Percentiles rank a stretch among this genome's conserved stretches.
These are phyloP conservation scores for Dichotomocladium elegans DNA, from an alignment of 371 early-diverging fungal species.

Conservation along the genomic window DNA sequence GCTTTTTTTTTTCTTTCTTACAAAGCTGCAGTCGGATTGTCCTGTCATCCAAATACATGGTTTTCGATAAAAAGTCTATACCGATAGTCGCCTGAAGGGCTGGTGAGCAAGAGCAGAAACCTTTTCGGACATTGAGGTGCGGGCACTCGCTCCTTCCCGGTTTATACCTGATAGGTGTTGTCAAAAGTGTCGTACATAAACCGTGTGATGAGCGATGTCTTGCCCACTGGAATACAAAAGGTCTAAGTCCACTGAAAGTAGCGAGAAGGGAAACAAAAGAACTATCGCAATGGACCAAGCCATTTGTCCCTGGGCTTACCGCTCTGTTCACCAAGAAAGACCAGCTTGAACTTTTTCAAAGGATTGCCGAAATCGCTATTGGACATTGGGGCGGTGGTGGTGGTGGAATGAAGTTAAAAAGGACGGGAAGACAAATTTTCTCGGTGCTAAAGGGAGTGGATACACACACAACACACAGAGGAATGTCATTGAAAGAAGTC, in stretches of 20 bases:
- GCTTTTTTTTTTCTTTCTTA: not conserved
- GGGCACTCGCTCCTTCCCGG: too few relatives aligned
- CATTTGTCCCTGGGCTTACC: too few relatives aligned
- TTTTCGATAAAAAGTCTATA: slow-evolving; percentile 99
- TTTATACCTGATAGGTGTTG: slow-evolving; percentile 87
- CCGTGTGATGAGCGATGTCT: slow-evolving; percentile 98
- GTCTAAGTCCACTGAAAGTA: too few relatives aligned
- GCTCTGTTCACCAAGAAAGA: slow-evolving; percentile 95
- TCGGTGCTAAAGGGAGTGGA: not conserved
- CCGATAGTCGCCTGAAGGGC: slow-evolving; percentile 97
- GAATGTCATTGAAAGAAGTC: too few relatives aligned
- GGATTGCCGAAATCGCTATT: slow-evolving; percentile 53
- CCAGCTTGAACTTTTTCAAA: slow-evolving; percentile 85
- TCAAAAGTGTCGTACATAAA: slow-evolving; percentile 99
- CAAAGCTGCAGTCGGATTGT: slow-evolving; percentile 97
- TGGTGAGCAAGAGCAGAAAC: not conserved
- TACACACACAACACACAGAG: too few relatives aligned
- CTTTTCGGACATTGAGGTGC: not conserved
- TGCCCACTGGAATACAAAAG: slow-evolving; percentile 84
- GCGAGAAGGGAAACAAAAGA: too few relatives aligned
- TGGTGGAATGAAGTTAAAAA: too few relatives aligned
- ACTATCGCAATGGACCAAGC: too few relatives aligned
- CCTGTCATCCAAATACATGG: slow-evolving; percentile 97
- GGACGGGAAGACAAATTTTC: too few relatives aligned
- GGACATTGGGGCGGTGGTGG: slow-evolving; percentile 15